Evolutionary conservation across 1,284 basidiomycete species (phyloP).

Genomic region (Ceratorhiza oryzae-sativae): DNA sequence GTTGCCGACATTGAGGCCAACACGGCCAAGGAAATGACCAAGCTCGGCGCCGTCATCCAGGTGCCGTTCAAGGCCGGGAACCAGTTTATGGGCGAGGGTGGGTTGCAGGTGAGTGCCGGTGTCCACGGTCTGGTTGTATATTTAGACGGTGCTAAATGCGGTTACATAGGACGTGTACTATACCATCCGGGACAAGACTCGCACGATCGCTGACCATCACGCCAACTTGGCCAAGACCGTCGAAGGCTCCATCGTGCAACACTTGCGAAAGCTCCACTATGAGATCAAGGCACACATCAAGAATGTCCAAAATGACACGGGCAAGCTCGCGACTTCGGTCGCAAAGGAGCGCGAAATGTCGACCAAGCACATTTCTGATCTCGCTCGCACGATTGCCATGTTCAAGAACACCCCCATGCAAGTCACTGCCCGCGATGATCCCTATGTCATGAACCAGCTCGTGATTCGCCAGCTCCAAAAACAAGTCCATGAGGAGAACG

Average conservation of each 20-base stretch:
- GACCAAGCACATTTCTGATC: slow-evolving; percentile 85
- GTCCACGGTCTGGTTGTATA: not conserved
- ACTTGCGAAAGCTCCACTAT: slow-evolving; percentile 89
- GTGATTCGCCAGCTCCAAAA: slow-evolving; percentile 90
- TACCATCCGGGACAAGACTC: slow-evolving; percentile 91
- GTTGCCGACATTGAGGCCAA: slow-evolving; percentile 96
- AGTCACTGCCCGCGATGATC: slow-evolving; percentile 84
- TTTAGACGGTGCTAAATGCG: not conserved
- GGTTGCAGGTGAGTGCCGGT: slow-evolving; percentile 74
- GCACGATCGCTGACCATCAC: slow-evolving; percentile 93
- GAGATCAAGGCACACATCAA: slow-evolving; percentile 99
- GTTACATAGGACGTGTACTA: slow-evolving; percentile 86
- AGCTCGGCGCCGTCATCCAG: slow-evolving; percentile 96
- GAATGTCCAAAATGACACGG: slow-evolving; percentile 99
- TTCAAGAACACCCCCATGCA: slow-evolving; percentile 96
- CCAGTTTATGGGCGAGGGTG: slow-evolving; percentile 93
- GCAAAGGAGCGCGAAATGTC: slow-evolving; percentile 95
- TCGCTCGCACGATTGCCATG: slow-evolving; percentile 84
- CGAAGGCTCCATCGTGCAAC: slow-evolving; percentile 97
- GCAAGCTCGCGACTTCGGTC: slow-evolving; percentile 91
- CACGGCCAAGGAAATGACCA: slow-evolving; percentile 91
- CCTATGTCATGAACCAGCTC: slow-evolving; percentile 78
- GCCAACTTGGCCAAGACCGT: slow-evolving; percentile 96
- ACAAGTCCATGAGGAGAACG: slow-evolving; percentile 97
- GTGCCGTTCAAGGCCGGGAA: slow-evolving; percentile 96